Evolutionary conservation across 164 flowering plant genomes (phyloP).

Genomic region (Saururus chinensis): DNA sequence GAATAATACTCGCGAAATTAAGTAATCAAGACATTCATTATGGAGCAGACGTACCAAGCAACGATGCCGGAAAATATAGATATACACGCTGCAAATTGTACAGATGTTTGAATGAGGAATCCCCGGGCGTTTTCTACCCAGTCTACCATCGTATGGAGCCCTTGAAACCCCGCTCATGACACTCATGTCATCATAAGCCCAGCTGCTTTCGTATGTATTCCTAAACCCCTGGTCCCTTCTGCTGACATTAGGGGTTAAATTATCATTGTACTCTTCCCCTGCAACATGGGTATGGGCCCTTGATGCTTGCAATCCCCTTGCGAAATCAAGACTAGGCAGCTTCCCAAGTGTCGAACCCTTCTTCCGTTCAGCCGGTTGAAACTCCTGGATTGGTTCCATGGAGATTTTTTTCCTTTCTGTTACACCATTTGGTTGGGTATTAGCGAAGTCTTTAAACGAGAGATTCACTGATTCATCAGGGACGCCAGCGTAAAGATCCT

Average conservation of each 20-base stretch:
- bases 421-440: not conserved
- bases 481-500: constrained; percentile 51
- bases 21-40: no score
- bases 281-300: not conserved
- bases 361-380: not conserved
- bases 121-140: constrained; percentile 41
- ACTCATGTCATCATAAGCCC: constrained; percentile 24
- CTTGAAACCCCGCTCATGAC: constrained; percentile 9
- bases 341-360: constrained; percentile 13
- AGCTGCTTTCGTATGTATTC: not conserved
- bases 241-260: not conserved
- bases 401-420: constrained; percentile 10
- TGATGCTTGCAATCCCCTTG: constrained; percentile 22
- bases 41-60: constrained; percentile 33
- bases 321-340: constrained; percentile 26
- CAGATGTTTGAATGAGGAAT: constrained; percentile 76
- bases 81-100: constrained; percentile 40
- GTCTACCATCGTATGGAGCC: constrained; percentile 9
- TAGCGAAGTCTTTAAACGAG: constrained; percentile 46
- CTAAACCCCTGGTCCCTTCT: not conserved
- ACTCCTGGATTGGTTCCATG: constrained; percentile 15
- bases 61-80: constrained; percentile 52
- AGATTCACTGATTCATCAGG: constrained; percentile 75
- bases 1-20: no score
- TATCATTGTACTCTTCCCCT: not conserved